Evolutionary conservation across 441 rosid species (phyloP), one percentile per base, ranked within the genome.

Genomic region (Raphanus hybrid): DNA sequence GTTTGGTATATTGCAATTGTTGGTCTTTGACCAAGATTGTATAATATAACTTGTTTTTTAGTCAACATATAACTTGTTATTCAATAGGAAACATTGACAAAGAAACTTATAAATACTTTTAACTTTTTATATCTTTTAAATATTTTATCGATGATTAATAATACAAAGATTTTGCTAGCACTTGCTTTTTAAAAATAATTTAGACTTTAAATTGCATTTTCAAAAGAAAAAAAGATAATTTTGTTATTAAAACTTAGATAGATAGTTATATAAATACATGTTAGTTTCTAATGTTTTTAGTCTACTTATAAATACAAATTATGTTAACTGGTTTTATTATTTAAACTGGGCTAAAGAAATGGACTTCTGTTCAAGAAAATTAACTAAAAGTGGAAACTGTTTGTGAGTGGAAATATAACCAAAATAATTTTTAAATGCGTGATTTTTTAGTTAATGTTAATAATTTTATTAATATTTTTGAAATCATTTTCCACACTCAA

Each of bases 11-110:
- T 10, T 15, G 18, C 12, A 10, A 35, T 8, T 14, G 73, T 34
- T 50, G 43, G 20, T 55, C 64, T 54, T 55, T 52, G 48, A 52
- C 62, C 29, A 52, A 23, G 57, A 66, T 74, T 18, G n/a, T 66
- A 26, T 58, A 23, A 41, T 59, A 43, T 43, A 29, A 68, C 10
- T 52, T 45, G 15, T 9, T 29, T 29, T 29, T 29, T 29, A 23
- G 26, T 23, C 26, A 23, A 23, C 26, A 39, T 59, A 41, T 41
- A 29, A 67, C 8, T 50, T 59, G 15, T 8, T 27, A 15, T 73
- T 45, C 27, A 39, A 12, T 5, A 58, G 29, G n/a, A 58, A 59
- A 23, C 34, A 65, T 57, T 8, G 43, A 37, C 41, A 6, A 37
- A 9, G 8, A 41, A 57, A 6, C 41, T 54, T 37, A 14, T n/a